These are phyloP conservation scores for Populus ilicifolia DNA, from an alignment of 345 rosid species.

Conservation along the genomic window DNA sequence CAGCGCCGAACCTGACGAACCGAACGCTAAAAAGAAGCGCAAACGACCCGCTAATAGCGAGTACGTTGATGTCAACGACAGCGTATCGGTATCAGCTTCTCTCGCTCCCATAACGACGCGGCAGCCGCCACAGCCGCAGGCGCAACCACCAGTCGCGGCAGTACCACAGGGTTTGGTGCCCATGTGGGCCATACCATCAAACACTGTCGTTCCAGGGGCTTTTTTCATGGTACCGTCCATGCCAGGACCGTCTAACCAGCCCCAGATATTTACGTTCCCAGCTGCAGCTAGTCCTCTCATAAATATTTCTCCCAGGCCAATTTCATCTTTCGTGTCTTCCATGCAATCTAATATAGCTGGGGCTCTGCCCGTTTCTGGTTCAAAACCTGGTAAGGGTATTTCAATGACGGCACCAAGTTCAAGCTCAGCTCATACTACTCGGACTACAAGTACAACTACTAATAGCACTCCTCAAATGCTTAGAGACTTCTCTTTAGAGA, in stretches of 20 bases:
- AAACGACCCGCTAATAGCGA: slow-evolving; percentile 75
- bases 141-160: slow-evolving; percentile 17
- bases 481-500: slow-evolving; percentile 71
- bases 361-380: slow-evolving; percentile 28
- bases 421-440: slow-evolving; percentile 30
- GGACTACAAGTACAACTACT: slow-evolving; percentile 1
- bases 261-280: slow-evolving; percentile 59
- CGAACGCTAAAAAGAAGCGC: slow-evolving; percentile 51
- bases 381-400: slow-evolving; percentile 27
- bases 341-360: slow-evolving; percentile 40
- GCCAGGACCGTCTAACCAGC: slow-evolving; percentile 41
- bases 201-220: slow-evolving; percentile 55
- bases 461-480: slow-evolving; percentile 46
- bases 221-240: slow-evolving; percentile 57
- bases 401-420: slow-evolving; percentile 57
- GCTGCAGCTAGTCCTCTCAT: slow-evolving; percentile 44
- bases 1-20: slow-evolving; percentile 38
- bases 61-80: slow-evolving; percentile 56
- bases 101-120: slow-evolving; percentile 42
- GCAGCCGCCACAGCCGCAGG: background rate
- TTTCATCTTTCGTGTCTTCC: slow-evolving; percentile 54
- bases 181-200: slow-evolving; percentile 80
- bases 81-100: slow-evolving; percentile 42
- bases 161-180: slow-evolving; percentile 66
- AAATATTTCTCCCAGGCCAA: slow-evolving; percentile 48